Evolutionary conservation across 345 rosid genomes (phyloP), one percentile per base, ranked within the genome.

Genomic region (Populus tremula): DNA sequence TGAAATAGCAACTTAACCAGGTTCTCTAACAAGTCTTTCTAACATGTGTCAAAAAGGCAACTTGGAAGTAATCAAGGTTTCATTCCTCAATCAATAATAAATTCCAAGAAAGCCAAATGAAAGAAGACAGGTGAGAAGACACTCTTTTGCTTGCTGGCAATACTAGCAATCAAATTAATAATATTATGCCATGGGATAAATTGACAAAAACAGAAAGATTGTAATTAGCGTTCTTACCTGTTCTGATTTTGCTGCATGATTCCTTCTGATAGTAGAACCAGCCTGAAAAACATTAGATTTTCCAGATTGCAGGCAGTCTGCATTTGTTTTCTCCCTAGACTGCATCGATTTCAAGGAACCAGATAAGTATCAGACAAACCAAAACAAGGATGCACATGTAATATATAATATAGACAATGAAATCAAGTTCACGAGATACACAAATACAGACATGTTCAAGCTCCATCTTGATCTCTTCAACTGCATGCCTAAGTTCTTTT

Each of bases 401-500:
- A 10, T 59, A 59, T 10, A n/a, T 23, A 59, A 59, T 59, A 23
- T 25, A 59, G 64, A 59, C 4, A n/a, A 59, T 59, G 11, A n/a
- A 59, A 61, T 68, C 47, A 73, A 56, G 41, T 76, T 72, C 67
- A 49, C 41, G 56, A 69, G 53, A 79, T 50, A 67, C 56, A 74
- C 25, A 80, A 65, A 43, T 76, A 54, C 82, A 76, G 18, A 91
- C 95, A 68, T 89, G 89, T 75, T 84, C 89, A 74, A 91, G 85
- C 83, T 87, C 92, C 88, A 82, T 81, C 81, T 72, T 88, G 81
- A 91, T 89, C 81, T 88, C 90, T 72, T 90, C 94, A 53, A 92
- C 88, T 61, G 94, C 96, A 86, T 88, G 80, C 81, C 91, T 88
- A 70, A 92, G 85, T 82, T 92, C 96, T 81, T 86, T 78, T 53